Conservation (phyloP, 345 rosid species). For the Limnanthes douglasii region DNA sequence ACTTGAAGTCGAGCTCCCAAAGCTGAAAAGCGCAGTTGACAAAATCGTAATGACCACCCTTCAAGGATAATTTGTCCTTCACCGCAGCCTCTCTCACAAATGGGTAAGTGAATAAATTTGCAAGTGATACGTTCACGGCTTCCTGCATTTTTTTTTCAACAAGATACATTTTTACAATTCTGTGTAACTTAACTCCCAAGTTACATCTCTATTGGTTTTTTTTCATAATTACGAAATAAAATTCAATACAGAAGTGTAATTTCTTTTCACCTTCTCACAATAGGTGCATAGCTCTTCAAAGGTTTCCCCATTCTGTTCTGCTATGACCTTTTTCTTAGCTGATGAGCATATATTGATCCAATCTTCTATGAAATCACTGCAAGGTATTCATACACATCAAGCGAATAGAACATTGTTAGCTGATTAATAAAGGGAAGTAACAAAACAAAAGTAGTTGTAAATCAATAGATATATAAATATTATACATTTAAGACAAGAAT, state of each 20-base stretch:
- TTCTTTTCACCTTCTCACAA: conserved; percentile 61
- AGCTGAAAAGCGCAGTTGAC: conserved; percentile 52
- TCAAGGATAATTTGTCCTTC: conserved; percentile 29
- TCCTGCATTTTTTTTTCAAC: conserved; percentile 23
- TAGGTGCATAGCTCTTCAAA: conserved; percentile 58
- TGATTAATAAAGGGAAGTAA: background rate
- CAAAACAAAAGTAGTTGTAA: background rate
- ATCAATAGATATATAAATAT: background rate
- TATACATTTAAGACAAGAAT: background rate
- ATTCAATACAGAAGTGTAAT: background rate
- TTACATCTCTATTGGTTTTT: background rate
- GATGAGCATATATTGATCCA: conserved; percentile 76
- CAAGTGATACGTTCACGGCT: conserved; percentile 69
- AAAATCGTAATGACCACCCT: conserved; percentile 74
- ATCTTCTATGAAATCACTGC: conserved; percentile 79
- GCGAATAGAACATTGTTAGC: background rate
- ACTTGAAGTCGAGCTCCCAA: conserved; percentile 59
- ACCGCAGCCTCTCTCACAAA: conserved; percentile 56
- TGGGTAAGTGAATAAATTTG: conserved; percentile 61
- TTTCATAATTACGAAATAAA: background rate
- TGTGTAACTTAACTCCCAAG: background rate
- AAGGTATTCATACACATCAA: background rate
- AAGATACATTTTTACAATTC: conserved; percentile 1
- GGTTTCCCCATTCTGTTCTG: conserved; percentile 18
- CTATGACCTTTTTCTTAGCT: conserved; percentile 61